These are phyloP conservation scores for Boletus sp. DNA, from an alignment of 768 basidiomycete species.

Conservation along the genomic window DNA sequence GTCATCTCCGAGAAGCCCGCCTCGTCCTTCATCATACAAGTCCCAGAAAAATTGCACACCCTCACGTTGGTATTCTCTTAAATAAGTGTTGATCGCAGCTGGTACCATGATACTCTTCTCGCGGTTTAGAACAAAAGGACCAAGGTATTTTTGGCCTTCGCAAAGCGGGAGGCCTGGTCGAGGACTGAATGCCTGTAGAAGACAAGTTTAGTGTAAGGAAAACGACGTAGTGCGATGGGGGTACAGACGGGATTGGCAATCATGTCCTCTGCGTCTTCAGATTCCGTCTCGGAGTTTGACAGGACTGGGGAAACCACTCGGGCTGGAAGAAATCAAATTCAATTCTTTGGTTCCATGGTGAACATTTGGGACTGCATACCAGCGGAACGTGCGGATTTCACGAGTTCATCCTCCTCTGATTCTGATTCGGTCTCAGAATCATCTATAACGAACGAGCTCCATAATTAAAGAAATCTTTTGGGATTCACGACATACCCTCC, in stretches of 20 bases:
- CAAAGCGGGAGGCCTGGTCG: constrained; percentile 55
- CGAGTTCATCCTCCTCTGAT: constrained; percentile 27
- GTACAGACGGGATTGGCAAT: constrained; percentile 31
- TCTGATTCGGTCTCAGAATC: constrained; percentile 50
- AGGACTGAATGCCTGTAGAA: constrained; percentile 38
- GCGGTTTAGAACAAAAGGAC: constrained; percentile 51
- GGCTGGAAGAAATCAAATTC: not conserved
- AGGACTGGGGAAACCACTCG: constrained; percentile 1
- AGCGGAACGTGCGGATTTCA: constrained; percentile 3
- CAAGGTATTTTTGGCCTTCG: constrained; percentile 39
- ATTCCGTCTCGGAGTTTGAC: constrained; percentile 42
- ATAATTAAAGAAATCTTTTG: not conserved
- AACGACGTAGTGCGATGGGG: not conserved
- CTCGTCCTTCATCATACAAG: constrained; percentile 61
- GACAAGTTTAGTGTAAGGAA: not conserved
- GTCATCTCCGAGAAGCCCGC: constrained; percentile 90
- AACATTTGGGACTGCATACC: constrained; percentile 18
- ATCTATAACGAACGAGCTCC: constrained; percentile 12
- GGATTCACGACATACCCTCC: constrained; percentile 15
- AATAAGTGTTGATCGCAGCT: constrained; percentile 71
- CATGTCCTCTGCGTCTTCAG: constrained; percentile 37
- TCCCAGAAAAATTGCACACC: constrained; percentile 81
- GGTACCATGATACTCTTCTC: constrained; percentile 52
- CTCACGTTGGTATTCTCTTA: constrained; percentile 89
- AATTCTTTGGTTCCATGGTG: not conserved